A percentile compares a stretch with the other conserved stretches of the same genome.
These are phyloP conservation scores for Phytophthora podocarpi DNA, from an alignment of 352 stramenopile species.

Conservation along the genomic window DNA sequence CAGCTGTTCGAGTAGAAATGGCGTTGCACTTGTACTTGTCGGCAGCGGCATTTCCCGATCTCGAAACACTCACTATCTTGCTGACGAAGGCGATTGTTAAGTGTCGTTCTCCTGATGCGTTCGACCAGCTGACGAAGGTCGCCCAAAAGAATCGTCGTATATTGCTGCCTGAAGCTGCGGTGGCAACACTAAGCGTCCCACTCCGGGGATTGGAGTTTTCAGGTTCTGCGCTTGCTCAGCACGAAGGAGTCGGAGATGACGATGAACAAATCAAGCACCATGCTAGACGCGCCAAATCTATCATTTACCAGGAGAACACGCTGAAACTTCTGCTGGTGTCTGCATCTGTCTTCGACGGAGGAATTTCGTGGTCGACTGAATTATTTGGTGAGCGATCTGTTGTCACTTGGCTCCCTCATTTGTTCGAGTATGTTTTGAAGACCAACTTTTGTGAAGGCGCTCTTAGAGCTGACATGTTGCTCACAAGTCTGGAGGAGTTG, in stretches of 20 bases:
- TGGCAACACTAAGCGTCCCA: slow-evolving; percentile 22
- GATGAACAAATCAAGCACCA: slow-evolving; percentile 10
- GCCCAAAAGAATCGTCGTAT: slow-evolving; percentile 27
- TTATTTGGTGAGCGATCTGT: slow-evolving; percentile 32
- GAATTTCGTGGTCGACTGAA: slow-evolving; percentile 25
- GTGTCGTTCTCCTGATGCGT: slow-evolving; percentile 38
- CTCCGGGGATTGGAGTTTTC: slow-evolving; percentile 40
- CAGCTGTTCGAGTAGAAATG: slow-evolving; percentile 44
- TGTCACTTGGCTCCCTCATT: slow-evolving; percentile 38
- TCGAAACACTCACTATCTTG: slow-evolving; percentile 36
- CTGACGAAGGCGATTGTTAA: slow-evolving; percentile 46
- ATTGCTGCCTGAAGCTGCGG: slow-evolving; percentile 29
- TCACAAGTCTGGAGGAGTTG: slow-evolving; percentile 27
- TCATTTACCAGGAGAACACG: slow-evolving; percentile 39
- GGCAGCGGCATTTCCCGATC: slow-evolving; percentile 34
- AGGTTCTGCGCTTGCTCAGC: slow-evolving; percentile 11
- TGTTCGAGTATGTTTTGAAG: slow-evolving; percentile 43
- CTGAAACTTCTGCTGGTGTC: slow-evolving; percentile 30
- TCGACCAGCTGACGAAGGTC: slow-evolving; percentile 35
- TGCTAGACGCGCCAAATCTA: slow-evolving; percentile 27
- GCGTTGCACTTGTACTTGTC: slow-evolving; percentile 40
- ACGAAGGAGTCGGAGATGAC: slow-evolving; percentile 18
- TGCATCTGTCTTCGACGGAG: slow-evolving; percentile 21
- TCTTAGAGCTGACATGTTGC: slow-evolving; percentile 19
- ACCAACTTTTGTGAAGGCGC: slow-evolving; percentile 25